phyloP scores from a whole-genome alignment of 1,139 yeast genomes.

The Ogataea hybrid region DNA sequence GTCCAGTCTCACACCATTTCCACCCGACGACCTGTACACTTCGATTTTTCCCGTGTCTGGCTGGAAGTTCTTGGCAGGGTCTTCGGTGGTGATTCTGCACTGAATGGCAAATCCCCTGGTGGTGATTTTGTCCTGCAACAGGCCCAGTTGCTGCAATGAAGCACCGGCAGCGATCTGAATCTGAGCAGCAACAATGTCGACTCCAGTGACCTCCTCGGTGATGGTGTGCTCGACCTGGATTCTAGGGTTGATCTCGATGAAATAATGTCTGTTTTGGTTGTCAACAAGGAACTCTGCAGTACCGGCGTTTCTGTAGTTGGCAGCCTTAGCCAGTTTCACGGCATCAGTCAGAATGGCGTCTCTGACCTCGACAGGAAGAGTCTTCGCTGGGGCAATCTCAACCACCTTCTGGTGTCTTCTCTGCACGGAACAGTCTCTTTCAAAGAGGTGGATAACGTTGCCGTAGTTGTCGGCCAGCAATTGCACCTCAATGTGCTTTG shows the following conservation, averaged over 20 bases:
- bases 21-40: conserved; percentile 98
- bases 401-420: conserved; percentile 99
- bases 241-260: conserved; percentile 98
- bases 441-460: conserved; percentile 91
- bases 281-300: conserved; percentile 98
- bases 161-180: conserved; percentile 99
- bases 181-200: conserved; percentile 97
- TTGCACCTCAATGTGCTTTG: conserved; percentile 98
- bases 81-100: conserved; percentile 99
- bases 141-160: conserved; percentile 83
- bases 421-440: conserved; percentile 98
- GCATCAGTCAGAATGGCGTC: conserved; percentile 94
- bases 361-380: conserved; percentile 75
- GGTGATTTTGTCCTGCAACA: conserved; percentile 90
- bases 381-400: conserved; percentile 98
- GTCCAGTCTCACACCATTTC: conserved; percentile 97
- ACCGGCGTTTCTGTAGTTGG: conserved; percentile 96
- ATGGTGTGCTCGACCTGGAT: conserved; percentile 98
- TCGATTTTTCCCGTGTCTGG: conserved; percentile 99
- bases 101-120: conserved; percentile 98
- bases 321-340: conserved; percentile 82
- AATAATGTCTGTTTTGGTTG: conserved; percentile 90
- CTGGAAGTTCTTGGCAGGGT: conserved; percentile 93
- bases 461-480: conserved; percentile 92
- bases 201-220: conserved; percentile 98